phyloP scores from a whole-genome alignment of 2,329 filamentous ascomycete genomes.

The Macrophomina tecta region DNA sequence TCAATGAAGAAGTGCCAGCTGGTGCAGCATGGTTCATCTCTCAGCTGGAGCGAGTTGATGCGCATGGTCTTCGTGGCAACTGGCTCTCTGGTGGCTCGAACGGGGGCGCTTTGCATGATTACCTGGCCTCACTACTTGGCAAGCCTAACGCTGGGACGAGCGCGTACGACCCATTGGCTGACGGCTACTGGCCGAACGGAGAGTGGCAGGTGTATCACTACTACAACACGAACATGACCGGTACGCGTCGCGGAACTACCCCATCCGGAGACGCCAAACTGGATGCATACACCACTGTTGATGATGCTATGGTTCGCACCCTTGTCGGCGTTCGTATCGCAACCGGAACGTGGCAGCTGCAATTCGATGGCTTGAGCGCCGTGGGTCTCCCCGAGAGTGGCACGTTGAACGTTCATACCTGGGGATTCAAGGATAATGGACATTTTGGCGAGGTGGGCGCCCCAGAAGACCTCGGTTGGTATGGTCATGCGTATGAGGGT shows the following conservation, averaged over 20 bases:
- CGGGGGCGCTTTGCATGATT: constrained; percentile 49
- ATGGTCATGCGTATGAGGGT: constrained; percentile 4
- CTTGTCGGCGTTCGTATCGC: constrained; percentile 43
- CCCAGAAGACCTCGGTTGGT: constrained; percentile 23
- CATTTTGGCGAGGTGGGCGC: constrained; percentile 20
- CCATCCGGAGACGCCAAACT: constrained; percentile 44
- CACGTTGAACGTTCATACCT: constrained; percentile 12
- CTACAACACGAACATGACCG: constrained; percentile 54
- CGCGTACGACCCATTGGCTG: constrained; percentile 34
- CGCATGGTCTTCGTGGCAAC: constrained; percentile 53
- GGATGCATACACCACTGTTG: constrained; percentile 49
- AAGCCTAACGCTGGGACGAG: constrained; percentile 34
- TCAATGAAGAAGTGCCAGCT: constrained; percentile 50
- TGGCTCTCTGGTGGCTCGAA: constrained; percentile 46
- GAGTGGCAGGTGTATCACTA: constrained; percentile 58
- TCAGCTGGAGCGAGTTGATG: constrained; percentile 54
- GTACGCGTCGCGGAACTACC: constrained; percentile 46
- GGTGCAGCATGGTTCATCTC: constrained; percentile 54
- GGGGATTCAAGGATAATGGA: constrained; percentile 30
- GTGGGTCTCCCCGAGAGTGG: constrained; percentile 40
- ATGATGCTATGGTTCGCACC: constrained; percentile 40
- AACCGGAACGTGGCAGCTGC: constrained; percentile 44
- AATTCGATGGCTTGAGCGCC: constrained; percentile 40
- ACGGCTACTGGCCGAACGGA: constrained; percentile 49
- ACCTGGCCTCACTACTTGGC: constrained; percentile 49